Evolutionary conservation across 1,139 yeast genomes (phyloP).

Genomic region (Ogataea hybrid): DNA sequence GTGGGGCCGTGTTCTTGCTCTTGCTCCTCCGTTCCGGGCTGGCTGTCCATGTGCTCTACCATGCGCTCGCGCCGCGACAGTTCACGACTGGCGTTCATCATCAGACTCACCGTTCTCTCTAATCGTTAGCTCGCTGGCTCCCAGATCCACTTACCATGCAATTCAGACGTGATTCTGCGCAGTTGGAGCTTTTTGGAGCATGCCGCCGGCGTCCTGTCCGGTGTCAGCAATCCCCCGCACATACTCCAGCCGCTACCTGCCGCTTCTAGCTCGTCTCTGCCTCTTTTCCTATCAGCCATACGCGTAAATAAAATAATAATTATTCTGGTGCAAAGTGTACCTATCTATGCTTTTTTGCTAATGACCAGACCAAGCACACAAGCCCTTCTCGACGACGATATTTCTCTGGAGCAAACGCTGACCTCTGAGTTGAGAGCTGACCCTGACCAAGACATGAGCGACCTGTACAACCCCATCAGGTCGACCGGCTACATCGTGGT

Average conservation of each 20-base stretch:
- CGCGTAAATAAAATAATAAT: constrained; percentile 4
- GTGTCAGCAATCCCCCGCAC: too few species aligned
- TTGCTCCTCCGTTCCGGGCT: not conserved
- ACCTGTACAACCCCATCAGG: constrained; percentile 38
- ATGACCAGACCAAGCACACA: constrained; percentile 8
- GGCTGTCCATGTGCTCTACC: not conserved
- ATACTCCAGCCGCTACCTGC: not conserved
- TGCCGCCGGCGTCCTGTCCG: not conserved
- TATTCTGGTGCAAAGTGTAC: constrained; percentile 9
- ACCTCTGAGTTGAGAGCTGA: constrained; percentile 2
- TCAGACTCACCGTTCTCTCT: constrained; percentile 27
- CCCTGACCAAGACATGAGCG: constrained; percentile 5
- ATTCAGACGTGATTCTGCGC: constrained; percentile 19
- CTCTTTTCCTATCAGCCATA: constrained; percentile 7
- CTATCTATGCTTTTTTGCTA: constrained; percentile 1
- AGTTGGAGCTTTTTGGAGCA: constrained; percentile 14
- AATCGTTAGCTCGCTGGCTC: constrained; percentile 1
- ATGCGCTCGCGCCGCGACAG: constrained; percentile 7
- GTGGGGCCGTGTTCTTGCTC: not conserved
- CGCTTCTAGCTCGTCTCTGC: not conserved
- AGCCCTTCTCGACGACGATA: constrained; percentile 2
- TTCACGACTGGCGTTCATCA: constrained; percentile 32
- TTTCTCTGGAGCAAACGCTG: constrained; percentile 1
- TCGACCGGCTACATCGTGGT: constrained; percentile 42
- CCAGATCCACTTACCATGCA: constrained; percentile 20